These are phyloP conservation scores for Globisporangium middletonii DNA, from an alignment of 352 stramenopile genomes.

Conservation along the genomic window DNA sequence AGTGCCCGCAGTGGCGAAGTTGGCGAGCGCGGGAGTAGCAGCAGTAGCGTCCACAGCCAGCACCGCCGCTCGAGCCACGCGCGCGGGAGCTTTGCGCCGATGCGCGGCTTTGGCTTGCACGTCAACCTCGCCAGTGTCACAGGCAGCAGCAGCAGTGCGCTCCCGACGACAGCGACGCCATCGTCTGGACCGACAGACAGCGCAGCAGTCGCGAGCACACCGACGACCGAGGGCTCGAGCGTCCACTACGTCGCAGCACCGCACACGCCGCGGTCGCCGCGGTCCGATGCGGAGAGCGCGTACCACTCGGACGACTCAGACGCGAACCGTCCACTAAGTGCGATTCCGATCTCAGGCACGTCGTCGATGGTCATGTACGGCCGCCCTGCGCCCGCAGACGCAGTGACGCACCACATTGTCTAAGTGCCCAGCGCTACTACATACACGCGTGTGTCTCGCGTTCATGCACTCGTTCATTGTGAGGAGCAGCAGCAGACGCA, in stretches of 20 bases:
- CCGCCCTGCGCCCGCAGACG: conserved; percentile 18
- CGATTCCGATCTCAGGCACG: conserved; percentile 25
- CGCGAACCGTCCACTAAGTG: conserved; percentile 31
- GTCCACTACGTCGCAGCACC: conserved; percentile 49
- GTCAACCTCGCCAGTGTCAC: conserved; percentile 34
- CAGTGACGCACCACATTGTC: conserved; percentile 28
- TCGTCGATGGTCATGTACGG: conserved; percentile 73
- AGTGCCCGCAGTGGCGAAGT: conserved; percentile 65
- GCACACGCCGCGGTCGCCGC: conserved; percentile 39
- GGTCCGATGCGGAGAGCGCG: conserved; percentile 51
- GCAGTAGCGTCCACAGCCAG: conserved; percentile 9
- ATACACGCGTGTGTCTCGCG: too few relatives aligned
- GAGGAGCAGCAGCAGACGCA: too few relatives aligned
- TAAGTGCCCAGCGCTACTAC: conserved; percentile 11
- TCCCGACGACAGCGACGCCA: not conserved
- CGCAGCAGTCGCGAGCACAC: conserved; percentile 15
- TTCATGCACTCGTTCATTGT: not conserved
- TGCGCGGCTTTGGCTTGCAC: conserved; percentile 55
- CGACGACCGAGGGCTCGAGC: conserved; percentile 29
- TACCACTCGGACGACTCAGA: conserved; percentile 59
- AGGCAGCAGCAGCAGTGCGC: not conserved
- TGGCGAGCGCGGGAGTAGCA: conserved; percentile 24
- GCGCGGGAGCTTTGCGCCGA: conserved; percentile 16
- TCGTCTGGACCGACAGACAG: not conserved
- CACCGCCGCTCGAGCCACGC: conserved; percentile 15